Base-by-base conservation (phyloP, 2,329 filamentous ascomycete genomes). In the Corynespora cassiicola region DNA sequence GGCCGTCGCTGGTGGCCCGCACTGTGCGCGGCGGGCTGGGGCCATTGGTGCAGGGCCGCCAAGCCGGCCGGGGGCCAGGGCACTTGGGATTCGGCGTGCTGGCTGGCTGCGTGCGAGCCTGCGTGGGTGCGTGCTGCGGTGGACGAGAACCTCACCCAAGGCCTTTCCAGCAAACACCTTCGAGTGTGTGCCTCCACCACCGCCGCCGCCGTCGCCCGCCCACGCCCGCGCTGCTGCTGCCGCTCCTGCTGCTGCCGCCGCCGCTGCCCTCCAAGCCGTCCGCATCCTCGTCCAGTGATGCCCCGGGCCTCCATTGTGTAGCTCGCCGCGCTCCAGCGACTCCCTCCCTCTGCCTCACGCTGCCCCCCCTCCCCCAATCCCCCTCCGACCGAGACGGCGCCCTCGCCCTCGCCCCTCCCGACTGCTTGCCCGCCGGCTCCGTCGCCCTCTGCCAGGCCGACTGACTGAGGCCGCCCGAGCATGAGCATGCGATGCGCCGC, bases 401-500 rank as follows among this genome's bases (percentile, higher is more conserved):
- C 25, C 20, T 20, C 23, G 17, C 30, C 34, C 31, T 31, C 19
- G 11, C 15, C 15, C 26, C 25, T 34, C 36, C 22, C 27, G 31
- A 25, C 33, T 32, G 27, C 22, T 22, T 31, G 22, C 26, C 31
- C 18, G 12, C 26, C 21, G 17, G 28, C 18, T 32, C 45, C 25
- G 31, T 37, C 33, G 31, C 33, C 39, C 43, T 34, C 37, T 32
- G 19, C 31, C 37, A 31, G 29, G 11, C 36, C 36, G 24, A 20
- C 39, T 18, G 30, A 22, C 26, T n/a, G n/a, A n/a, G n/a, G n/a
- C n/a, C n/a, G 16, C 16, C 17, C 22, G 18, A n/a, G 18, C 10
- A 22, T 16, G 31, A 42, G 34, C 38, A 44, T 53, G 50, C 50
- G 44, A 57, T 57, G 56, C 54, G 50, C 52, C 52, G 46, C 44